A percentile compares a stretch with the other conserved stretches of the same genome.
Conservation (phyloP, 306 rosid genomes). For the Hippophae tibetana region DNA sequence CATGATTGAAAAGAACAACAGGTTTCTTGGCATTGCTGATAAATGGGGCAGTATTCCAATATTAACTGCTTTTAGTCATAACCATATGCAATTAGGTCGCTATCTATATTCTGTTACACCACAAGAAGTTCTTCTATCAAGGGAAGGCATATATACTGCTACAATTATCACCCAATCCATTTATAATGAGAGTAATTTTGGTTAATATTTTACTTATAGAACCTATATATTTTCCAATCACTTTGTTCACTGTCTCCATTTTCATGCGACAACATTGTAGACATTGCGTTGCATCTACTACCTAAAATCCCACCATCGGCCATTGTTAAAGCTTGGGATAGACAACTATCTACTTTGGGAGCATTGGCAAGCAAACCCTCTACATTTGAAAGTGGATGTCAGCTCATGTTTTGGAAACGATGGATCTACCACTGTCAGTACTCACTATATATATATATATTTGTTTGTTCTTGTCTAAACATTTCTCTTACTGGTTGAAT, state of each 20-base stretch:
- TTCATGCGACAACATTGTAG: background rate
- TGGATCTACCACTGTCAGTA: constrained; percentile 11
- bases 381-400: constrained; percentile 1
- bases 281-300: background rate
- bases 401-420: background rate
- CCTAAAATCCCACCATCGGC: background rate
- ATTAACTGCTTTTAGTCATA: background rate
- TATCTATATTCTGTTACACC: constrained; percentile 1
- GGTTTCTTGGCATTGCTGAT: background rate
- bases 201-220: background rate
- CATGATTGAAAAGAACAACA: constrained; percentile 1
- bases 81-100: constrained; percentile 1
- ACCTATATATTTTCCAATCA: no score
- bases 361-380: background rate
- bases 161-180: background rate
- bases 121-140: background rate
- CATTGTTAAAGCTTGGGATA: background rate
- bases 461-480: no score
- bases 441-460: background rate
- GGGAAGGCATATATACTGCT: background rate
- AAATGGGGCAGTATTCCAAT: background rate
- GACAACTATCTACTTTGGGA: background rate
- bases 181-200: background rate
- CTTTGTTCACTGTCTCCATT: background rate
- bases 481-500: no score